Base-by-base conservation (phyloP, 2,329 filamentous ascomycete species). In the Cladosporium austrohemisphaericum region DNA sequence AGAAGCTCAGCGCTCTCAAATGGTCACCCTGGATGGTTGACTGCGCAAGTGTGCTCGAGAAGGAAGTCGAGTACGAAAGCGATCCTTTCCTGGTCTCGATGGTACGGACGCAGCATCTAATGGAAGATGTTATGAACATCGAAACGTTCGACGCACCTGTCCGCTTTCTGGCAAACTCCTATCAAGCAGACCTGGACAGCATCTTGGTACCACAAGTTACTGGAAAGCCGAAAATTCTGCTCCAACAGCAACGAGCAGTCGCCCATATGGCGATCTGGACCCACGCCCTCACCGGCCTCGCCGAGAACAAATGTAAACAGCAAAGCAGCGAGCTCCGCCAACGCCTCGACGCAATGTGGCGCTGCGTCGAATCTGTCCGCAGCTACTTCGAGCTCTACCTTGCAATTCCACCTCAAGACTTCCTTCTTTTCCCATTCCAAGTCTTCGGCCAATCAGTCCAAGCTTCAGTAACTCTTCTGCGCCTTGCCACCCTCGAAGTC, bases 391-490 rank as follows among this genome's bases (percentile, higher is more conserved):
- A 64, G 32, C 40, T 56, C 22, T 65, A 53, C 52, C 60, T 62
- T 44, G 45, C 54, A 22, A 58, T 64, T 14, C 59, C 61, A 3
- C 29, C 56, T 5, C 50, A 54, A 25, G 43, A 52, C 16, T 64
- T 62, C 50, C 52, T 61, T 13, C 51, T 55, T 28, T 20, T 59
- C 5, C 59, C 62, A n/a, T 65, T 64, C 52, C 53, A 57, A 5
- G 51, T 58, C 7, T 63, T 63, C 29, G 60, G 53, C 8, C 60
- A 63, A 41, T 64, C 63, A 35, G 62, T 58, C 6, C 59, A 64
- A 36, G 52, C 52, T 7, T 63, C 64, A 47, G 62, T 65, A 35
- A 54, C 56, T 3, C 50, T 63, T 16, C 60, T 57, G 2, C 58
- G 58, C 19, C 54, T 64, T 5, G 61, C 60, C 4, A 54, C 56